Conservation (phyloP, 2,329 filamentous ascomycete species). For the Cryphonectria japonica region DNA sequence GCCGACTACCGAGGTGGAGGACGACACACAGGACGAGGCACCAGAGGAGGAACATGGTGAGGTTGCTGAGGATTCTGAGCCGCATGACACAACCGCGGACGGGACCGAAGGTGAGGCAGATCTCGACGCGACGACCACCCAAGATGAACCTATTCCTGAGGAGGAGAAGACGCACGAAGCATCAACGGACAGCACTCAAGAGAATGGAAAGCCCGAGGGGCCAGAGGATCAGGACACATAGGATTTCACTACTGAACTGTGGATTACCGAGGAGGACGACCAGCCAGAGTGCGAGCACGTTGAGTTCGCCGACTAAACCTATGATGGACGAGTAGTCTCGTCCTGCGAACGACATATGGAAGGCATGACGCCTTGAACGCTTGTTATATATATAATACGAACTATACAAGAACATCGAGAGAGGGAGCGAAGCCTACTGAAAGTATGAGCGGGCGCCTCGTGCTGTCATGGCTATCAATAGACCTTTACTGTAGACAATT, state of each 20-base stretch:
- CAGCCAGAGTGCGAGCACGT: background rate
- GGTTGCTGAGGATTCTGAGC: slow-evolving; percentile 3
- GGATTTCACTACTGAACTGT: background rate
- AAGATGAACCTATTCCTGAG: slow-evolving; percentile 25
- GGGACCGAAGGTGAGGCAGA: slow-evolving; percentile 31
- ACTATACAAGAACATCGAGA: background rate
- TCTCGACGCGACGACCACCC: slow-evolving; percentile 13
- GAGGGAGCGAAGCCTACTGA: background rate
- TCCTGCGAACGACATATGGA: background rate
- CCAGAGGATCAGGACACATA: slow-evolving; percentile 16
- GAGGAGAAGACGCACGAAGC: background rate
- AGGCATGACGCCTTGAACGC: background rate
- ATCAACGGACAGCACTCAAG: slow-evolving; percentile 11
- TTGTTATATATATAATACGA: background rate
- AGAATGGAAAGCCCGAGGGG: slow-evolving; percentile 10
- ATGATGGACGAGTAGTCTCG: background rate
- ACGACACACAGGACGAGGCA: background rate
- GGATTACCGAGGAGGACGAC: background rate
- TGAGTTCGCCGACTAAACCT: background rate
- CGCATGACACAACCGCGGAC: slow-evolving; percentile 7
- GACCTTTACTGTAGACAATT: background rate
- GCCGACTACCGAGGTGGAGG: slow-evolving; percentile 1
- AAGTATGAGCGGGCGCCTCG: background rate
- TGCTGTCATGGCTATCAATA: background rate
- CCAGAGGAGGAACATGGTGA: slow-evolving; percentile 14